Evolutionary conservation across 495 filamentous ascomycete genomes (phyloP), one percentile per base, ranked within the genome.

Genomic region (Penicillium soppii): DNA sequence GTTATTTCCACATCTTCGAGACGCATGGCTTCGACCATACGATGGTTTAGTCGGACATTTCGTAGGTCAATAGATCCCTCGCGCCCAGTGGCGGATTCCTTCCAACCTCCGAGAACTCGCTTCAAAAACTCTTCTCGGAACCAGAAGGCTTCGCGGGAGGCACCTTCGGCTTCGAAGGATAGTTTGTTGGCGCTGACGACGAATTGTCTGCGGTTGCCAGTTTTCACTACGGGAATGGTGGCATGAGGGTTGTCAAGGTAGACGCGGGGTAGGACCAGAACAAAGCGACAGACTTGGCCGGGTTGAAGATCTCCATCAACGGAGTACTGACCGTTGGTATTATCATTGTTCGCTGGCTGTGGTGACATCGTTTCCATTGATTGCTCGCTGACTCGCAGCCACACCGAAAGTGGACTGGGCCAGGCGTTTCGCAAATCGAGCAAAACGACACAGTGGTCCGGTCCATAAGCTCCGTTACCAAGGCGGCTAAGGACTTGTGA

Each of bases 391-490:
- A 92, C 80, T 22, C 82, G 70, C 37, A 82, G 52, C 25, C 67
- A 71, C 10, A 83, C 64, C 1, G 77, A 75, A 49, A 97, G 78
- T 4, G 85, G 82, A 52, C 80, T 85, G 12, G 90, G 88, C 90
- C 91, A 96, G 19, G 85, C 82, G 59, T 97, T 97, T 35, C 89
- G 83, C 25, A 96, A 76, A 63, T 97, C 92, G 15, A 97, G 69
- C 5, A 95, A 60, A 13, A 95, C 71, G 33, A 96, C 74, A 61
- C 90, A 95, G 61, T 92, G 84, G 21, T 90, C 79, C 41, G 83
- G 78, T 10, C 75, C 67, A 48, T 72, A 69, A 9, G 62, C 53
- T 6, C 67, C 66, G 17, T 60, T 69, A 5, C 66, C 71, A 29
- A 77, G 65, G 20, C 68, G 70, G 32, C 68, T 59, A n/a, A 78